Evolutionary conservation across 1,139 yeast species (phyloP).

Genomic region (Hemisphaericaspora lyxosophila): DNA sequence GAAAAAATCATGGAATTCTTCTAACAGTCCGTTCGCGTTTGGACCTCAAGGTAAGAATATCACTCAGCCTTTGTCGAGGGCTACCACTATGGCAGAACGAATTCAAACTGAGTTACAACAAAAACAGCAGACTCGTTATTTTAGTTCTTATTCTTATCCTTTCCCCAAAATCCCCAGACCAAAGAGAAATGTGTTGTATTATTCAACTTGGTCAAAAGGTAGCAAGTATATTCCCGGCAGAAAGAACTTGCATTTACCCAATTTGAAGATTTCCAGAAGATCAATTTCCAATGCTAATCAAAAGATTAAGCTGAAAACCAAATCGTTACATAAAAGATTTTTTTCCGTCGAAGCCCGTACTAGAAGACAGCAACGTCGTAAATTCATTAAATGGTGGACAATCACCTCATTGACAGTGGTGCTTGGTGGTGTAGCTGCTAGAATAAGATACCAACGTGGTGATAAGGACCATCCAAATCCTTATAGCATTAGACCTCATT

Average conservation of each 20-base stretch:
- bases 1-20: slow-evolving; percentile 1
- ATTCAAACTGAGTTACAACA: slow-evolving; percentile 16
- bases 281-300: slow-evolving; percentile 42
- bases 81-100: slow-evolving; percentile 39
- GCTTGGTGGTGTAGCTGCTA: slow-evolving; percentile 64
- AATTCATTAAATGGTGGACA: slow-evolving; percentile 68
- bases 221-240: slow-evolving; percentile 18
- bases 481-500: slow-evolving; percentile 58
- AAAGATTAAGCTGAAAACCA: slow-evolving; percentile 35
- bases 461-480: slow-evolving; percentile 33
- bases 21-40: slow-evolving; percentile 15
- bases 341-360: slow-evolving; percentile 47
- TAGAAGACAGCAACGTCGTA: slow-evolving; percentile 45
- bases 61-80: slow-evolving; percentile 45
- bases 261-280: slow-evolving; percentile 30
- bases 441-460: slow-evolving; percentile 43
- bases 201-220: slow-evolving; percentile 44
- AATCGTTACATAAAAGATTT: slow-evolving; percentile 39
- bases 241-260: slow-evolving; percentile 24
- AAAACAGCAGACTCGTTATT: slow-evolving; percentile 21
- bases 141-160: slow-evolving; percentile 37
- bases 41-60: slow-evolving; percentile 37
- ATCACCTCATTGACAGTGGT: slow-evolving; percentile 63
- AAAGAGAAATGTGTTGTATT: slow-evolving; percentile 56
- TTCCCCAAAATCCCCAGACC: slow-evolving; percentile 68